Conservation (phyloP, 352 stramenopile genomes). For the Phytophthora niederhauseri region DNA sequence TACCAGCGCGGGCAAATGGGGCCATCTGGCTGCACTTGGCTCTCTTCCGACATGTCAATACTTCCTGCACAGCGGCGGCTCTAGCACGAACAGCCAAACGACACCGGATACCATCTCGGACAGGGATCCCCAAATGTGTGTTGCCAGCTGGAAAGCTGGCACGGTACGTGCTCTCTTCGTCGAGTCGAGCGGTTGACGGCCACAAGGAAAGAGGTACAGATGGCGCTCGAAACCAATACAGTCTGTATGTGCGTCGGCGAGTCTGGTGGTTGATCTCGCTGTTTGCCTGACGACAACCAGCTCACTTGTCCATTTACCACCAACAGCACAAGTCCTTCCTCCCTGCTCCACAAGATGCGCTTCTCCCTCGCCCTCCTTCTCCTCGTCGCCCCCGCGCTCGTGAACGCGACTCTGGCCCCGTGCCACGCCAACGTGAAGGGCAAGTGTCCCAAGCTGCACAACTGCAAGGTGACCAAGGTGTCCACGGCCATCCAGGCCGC, state of each 20-base stretch:
- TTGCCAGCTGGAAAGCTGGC: conserved; percentile 4
- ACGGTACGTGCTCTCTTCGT: conserved; percentile 1
- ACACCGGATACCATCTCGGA: neutral
- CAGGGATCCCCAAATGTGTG: neutral
- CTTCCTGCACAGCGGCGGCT: neutral
- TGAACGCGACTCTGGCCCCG: conserved; percentile 36
- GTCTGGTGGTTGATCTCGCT: neutral
- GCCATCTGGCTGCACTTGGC: neutral
- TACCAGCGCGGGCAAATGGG: neutral
- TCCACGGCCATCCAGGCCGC: conserved; percentile 41
- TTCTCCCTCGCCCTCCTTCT: conserved; percentile 25
- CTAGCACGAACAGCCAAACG: neutral
- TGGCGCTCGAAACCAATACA: neutral
- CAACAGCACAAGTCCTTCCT: conserved; percentile 9
- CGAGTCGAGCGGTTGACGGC: neutral
- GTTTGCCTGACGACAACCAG: neutral
- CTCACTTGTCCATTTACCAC: conserved; percentile 23
- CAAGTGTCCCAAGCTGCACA: conserved; percentile 29
- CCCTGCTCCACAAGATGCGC: conserved; percentile 22
- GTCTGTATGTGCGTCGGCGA: neutral
- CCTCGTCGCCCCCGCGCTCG: conserved; percentile 29
- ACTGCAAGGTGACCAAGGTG: conserved; percentile 25
- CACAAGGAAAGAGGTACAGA: neutral
- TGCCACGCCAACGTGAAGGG: conserved; percentile 29
- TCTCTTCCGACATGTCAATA: neutral